Percentiles rank a stretch among this genome's conserved stretches.
phyloP scores from a whole-genome alignment of 78 protist species.

The Dictyostelium capitatum region DNA sequence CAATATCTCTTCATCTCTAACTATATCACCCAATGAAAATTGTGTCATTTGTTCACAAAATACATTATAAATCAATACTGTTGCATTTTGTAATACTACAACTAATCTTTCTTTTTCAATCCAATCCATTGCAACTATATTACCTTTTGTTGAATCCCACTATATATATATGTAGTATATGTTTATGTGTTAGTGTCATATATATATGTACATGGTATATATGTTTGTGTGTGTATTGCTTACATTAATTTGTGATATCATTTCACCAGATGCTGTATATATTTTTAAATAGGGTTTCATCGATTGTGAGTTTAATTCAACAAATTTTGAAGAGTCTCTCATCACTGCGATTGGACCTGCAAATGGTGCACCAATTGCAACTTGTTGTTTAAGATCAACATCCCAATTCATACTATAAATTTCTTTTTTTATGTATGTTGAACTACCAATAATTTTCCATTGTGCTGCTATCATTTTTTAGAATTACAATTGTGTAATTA shows the following conservation, averaged over 20 bases:
- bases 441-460: conserved; percentile 60
- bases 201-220: too few relatives aligned
- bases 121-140: conserved; percentile 71
- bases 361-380: conserved; percentile 59
- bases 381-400: conserved; percentile 40
- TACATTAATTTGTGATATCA: conserved; percentile 29
- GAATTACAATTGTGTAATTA: too few relatives aligned
- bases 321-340: conserved; percentile 42
- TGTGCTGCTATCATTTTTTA: conserved; percentile 30
- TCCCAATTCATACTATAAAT: conserved; percentile 61
- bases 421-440: conserved; percentile 31
- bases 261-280: conserved; percentile 42
- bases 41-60: conserved; percentile 43
- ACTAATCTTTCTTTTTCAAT: conserved; percentile 65
- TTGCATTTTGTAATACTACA: conserved; percentile 37
- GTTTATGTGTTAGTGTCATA: neutral
- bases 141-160: conserved; percentile 44
- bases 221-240: neutral
- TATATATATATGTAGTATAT: neutral
- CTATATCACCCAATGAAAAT: conserved; percentile 10
- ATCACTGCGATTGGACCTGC: conserved; percentile 70
- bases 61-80: conserved; percentile 58
- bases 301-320: conserved; percentile 46
- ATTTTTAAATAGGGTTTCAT: conserved; percentile 16
- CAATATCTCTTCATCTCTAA: conserved; percentile 36